A percentile compares a stretch with the other conserved stretches of the same genome.
These are phyloP conservation scores for Ogataea paraovalis DNA, from an alignment of 805 yeast species.

Conservation along the genomic window DNA sequence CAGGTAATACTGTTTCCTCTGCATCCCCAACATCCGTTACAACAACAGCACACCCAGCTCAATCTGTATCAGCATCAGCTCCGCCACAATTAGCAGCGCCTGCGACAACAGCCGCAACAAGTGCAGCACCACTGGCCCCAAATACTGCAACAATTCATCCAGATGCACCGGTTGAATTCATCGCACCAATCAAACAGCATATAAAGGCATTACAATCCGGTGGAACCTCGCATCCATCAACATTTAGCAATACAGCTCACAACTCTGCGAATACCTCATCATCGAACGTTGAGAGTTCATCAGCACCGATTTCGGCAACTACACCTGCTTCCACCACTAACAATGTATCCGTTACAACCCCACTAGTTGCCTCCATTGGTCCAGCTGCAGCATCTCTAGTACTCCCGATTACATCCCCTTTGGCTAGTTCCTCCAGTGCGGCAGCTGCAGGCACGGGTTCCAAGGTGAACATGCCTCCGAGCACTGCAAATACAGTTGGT, in stretches of 20 bases:
- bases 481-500: background rate
- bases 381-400: constrained; percentile 33
- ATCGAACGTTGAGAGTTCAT: background rate
- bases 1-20: background rate
- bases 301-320: background rate
- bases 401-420: constrained; percentile 29
- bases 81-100: background rate
- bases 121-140: background rate
- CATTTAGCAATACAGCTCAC: background rate
- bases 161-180: constrained; percentile 7
- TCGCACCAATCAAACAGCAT: constrained; percentile 23
- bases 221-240: background rate
- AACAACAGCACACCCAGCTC: constrained; percentile 3
- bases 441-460: background rate
- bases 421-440: constrained; percentile 6
- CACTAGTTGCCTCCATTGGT: constrained; percentile 33
- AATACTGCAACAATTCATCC: background rate
- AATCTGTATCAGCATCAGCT: background rate
- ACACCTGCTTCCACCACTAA: background rate
- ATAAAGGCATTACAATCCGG: constrained; percentile 17
- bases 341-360: constrained; percentile 29
- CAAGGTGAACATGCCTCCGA: background rate
- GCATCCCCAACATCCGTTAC: constrained; percentile 1
- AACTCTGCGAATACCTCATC: background rate
- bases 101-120: background rate